These are phyloP conservation scores for Angophora floribunda DNA, from an alignment of 345 rosid genomes.

Conservation along the genomic window DNA sequence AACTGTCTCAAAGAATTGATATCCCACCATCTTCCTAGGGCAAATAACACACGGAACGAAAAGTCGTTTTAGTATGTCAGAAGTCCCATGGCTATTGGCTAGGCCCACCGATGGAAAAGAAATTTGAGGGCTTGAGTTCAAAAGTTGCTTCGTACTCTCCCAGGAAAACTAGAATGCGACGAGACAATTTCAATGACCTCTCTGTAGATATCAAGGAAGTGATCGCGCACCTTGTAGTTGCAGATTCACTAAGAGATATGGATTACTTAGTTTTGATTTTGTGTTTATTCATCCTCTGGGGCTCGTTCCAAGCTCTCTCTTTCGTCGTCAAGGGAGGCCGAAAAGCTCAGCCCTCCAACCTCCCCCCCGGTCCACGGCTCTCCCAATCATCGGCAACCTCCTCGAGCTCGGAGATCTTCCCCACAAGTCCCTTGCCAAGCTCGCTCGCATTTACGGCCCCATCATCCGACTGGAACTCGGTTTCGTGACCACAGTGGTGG, in stretches of 20 bases:
- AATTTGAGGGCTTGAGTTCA: no score
- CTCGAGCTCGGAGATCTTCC: constrained; percentile 19
- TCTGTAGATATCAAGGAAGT: no score
- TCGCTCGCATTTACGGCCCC: constrained; percentile 31
- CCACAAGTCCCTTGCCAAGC: constrained; percentile 16
- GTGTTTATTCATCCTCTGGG: neutral
- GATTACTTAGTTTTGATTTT: neutral
- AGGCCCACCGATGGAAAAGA: no score
- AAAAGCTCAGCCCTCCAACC: neutral
- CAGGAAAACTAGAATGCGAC: no score
- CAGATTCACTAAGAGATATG: neutral
- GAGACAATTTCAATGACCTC: no score
- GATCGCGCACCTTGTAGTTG: no score
- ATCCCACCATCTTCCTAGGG: no score
- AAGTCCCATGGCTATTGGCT: no score
- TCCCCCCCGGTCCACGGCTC: constrained; percentile 18
- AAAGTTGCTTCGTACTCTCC: no score
- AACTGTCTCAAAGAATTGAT: no score
- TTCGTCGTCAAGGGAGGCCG: neutral
- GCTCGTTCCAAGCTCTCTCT: neutral
- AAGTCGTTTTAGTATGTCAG: no score
- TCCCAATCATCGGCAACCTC: constrained; percentile 36
- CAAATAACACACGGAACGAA: no score
- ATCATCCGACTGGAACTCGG: constrained; percentile 15
- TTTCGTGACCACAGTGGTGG: constrained; percentile 2